Percentiles rank a stretch among this genome's conserved stretches.
Evolutionary conservation across 2,329 filamentous ascomycete species (phyloP).

Genomic region (Cryphonectria nitschkei): DNA sequence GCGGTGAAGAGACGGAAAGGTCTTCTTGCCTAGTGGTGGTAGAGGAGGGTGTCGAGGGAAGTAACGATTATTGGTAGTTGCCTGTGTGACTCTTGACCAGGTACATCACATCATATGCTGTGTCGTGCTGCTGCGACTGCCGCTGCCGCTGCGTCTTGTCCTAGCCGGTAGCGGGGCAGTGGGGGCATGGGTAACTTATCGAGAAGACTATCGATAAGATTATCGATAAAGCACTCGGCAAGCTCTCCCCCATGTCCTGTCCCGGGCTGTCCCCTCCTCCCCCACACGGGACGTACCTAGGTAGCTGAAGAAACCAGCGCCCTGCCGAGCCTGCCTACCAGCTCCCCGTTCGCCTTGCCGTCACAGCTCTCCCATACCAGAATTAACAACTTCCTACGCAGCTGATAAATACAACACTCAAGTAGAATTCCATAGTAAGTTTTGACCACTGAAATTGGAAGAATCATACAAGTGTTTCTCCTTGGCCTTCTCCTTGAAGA

Average conservation of each 20-base stretch:
- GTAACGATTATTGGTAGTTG: not conserved
- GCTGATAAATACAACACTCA: not conserved
- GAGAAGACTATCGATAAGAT: not conserved
- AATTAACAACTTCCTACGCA: not conserved
- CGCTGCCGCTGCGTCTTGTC: not conserved
- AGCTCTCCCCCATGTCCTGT: too few relatives aligned
- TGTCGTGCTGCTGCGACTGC: too few relatives aligned
- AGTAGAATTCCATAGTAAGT: not conserved
- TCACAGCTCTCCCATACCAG: not conserved
- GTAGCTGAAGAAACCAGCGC: not conserved
- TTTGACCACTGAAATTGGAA: not conserved
- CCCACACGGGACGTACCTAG: not conserved
- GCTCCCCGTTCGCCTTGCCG: not conserved
- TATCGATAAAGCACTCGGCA: not conserved
- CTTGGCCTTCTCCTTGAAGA: not conserved
- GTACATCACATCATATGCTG: not conserved
- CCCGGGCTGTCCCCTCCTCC: too few relatives aligned
- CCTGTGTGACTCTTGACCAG: not conserved
- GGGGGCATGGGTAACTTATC: not conserved
- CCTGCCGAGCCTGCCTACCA: not conserved
- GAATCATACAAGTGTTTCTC: rapidly evolving
- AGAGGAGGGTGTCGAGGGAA: not conserved
- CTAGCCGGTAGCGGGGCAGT: not conserved
- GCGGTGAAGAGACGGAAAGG: not conserved
- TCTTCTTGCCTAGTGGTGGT: not conserved